phyloP scores from a whole-genome alignment of 1,284 basidiomycete species.

The Pseudozyma tsukubaensis region DNA sequence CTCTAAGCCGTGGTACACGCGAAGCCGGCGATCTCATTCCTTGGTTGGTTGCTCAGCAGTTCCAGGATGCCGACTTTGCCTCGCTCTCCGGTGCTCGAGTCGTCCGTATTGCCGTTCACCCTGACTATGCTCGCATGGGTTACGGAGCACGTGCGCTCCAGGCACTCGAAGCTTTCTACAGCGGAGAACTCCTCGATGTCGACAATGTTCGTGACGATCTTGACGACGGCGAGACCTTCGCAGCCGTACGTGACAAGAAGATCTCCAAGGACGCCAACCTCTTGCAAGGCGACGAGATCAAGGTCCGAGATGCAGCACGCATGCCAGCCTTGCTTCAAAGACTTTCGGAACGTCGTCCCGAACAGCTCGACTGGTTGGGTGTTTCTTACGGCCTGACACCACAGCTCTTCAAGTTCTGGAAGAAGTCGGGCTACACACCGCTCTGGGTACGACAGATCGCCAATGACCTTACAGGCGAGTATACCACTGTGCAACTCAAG shows the following conservation, averaged over 20 bases:
- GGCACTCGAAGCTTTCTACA: slow-evolving; percentile 86
- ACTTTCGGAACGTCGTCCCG: slow-evolving; percentile 88
- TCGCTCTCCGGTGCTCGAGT: slow-evolving; percentile 86
- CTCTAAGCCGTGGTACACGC: slow-evolving; percentile 80
- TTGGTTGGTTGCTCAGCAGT: slow-evolving; percentile 95
- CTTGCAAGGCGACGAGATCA: slow-evolving; percentile 69
- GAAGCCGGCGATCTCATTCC: slow-evolving; percentile 97
- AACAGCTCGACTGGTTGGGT: slow-evolving; percentile 91
- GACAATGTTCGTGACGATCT: slow-evolving; percentile 56
- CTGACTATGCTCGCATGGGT: slow-evolving; percentile 92
- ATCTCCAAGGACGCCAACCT: slow-evolving; percentile 38
- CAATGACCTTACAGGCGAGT: slow-evolving; percentile 95
- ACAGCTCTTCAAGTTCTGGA: slow-evolving; percentile 94
- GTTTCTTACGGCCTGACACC: slow-evolving; percentile 95
- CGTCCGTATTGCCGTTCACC: slow-evolving; percentile 95
- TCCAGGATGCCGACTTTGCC: slow-evolving; percentile 95
- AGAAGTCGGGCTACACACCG: slow-evolving; percentile 88
- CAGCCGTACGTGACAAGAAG: slow-evolving; percentile 71
- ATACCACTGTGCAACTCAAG: slow-evolving; percentile 93
- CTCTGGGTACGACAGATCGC: slow-evolving; percentile 92
- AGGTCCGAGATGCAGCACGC: slow-evolving; percentile 78
- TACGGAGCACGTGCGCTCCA: slow-evolving; percentile 93
- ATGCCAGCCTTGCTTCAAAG: slow-evolving; percentile 96
- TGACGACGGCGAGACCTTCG: slow-evolving; percentile 51
- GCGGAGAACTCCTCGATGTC: slow-evolving; percentile 88